These are phyloP conservation scores for Kodamaea ohmeri DNA, from an alignment of 1,139 yeast species.

Conservation along the genomic window DNA sequence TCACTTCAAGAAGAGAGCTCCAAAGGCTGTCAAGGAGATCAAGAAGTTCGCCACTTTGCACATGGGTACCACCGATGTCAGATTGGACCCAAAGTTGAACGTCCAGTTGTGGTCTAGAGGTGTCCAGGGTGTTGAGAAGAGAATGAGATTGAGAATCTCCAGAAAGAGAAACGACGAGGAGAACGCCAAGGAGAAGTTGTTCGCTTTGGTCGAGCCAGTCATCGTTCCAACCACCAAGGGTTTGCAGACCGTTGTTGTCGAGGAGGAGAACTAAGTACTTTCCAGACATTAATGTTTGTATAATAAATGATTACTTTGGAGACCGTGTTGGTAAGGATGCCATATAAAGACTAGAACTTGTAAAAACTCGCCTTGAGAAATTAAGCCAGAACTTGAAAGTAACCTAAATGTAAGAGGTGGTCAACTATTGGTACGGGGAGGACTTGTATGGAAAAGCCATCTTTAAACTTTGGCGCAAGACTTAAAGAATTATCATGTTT, in stretches of 20 bases:
- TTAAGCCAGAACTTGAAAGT: no score
- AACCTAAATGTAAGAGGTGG: no score
- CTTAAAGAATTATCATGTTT: no score
- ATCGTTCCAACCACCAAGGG: constrained; percentile 94
- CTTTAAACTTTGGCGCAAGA: no score
- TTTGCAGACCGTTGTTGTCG: constrained; percentile 95
- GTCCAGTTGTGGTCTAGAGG: constrained; percentile 99
- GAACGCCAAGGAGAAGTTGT: constrained; percentile 97
- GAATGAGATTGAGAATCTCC: constrained; percentile 98
- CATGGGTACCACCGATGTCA: constrained; percentile 99
- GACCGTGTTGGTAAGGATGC: no score
- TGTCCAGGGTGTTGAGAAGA: constrained; percentile 97
- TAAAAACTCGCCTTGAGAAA: no score
- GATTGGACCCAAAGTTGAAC: constrained; percentile 98
- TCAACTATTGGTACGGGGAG: no score
- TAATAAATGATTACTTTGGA: constrained; percentile 12
- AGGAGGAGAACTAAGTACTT: constrained; percentile 62
- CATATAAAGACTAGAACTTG: no score
- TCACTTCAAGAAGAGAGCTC: constrained; percentile 99
- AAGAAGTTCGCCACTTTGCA: constrained; percentile 97
- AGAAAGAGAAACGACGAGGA: constrained; percentile 99
- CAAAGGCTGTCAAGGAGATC: constrained; percentile 99
- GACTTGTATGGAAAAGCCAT: no score
- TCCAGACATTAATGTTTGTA: constrained; percentile 15
- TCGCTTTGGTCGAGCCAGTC: constrained; percentile 98